A percentile compares a stretch with the other conserved stretches of the same genome.
phyloP scores from a whole-genome alignment of 2,329 filamentous ascomycete genomes.

The Emericellopsis cladophorae region DNA sequence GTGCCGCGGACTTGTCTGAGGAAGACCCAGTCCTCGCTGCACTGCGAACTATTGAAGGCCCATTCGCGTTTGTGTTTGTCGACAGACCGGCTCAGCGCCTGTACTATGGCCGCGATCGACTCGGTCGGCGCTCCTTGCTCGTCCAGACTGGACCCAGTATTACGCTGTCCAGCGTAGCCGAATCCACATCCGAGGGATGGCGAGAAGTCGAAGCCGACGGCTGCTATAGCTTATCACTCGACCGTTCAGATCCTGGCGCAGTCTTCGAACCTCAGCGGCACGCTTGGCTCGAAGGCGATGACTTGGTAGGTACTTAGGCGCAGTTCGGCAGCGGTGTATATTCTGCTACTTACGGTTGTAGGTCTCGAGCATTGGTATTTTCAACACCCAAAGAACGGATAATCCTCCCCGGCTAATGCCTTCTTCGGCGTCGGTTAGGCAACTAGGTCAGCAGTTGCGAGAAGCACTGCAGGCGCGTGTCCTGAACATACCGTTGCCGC shows the following conservation, averaged over 20 bases:
- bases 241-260: constrained; percentile 2
- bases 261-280: constrained; percentile 8
- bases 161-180: constrained; percentile 59
- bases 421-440: constrained; percentile 33
- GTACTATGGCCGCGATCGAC: constrained; percentile 76
- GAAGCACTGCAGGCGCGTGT: constrained; percentile 54
- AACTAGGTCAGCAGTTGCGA: constrained; percentile 40
- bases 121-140: constrained; percentile 77
- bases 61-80: constrained; percentile 82
- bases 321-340: constrained; percentile 3
- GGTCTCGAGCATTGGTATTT: constrained; percentile 40
- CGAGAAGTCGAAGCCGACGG: constrained; percentile 76
- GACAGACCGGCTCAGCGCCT: constrained; percentile 49
- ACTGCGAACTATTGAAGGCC: constrained; percentile 57
- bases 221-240: constrained; percentile 56
- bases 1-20: constrained; percentile 7
- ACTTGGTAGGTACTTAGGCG: constrained; percentile 28
- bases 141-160: constrained; percentile 34
- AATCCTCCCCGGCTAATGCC: no score
- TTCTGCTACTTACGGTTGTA: constrained; percentile 29
- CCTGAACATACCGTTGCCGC: constrained; percentile 49
- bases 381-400: constrained; percentile 24
- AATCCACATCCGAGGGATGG: constrained; percentile 43
- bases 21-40: constrained; percentile 31
- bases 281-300: constrained; percentile 18